These are phyloP conservation scores for Trichoderma aggressivum DNA, from an alignment of 2,329 filamentous ascomycete genomes.

Conservation along the genomic window DNA sequence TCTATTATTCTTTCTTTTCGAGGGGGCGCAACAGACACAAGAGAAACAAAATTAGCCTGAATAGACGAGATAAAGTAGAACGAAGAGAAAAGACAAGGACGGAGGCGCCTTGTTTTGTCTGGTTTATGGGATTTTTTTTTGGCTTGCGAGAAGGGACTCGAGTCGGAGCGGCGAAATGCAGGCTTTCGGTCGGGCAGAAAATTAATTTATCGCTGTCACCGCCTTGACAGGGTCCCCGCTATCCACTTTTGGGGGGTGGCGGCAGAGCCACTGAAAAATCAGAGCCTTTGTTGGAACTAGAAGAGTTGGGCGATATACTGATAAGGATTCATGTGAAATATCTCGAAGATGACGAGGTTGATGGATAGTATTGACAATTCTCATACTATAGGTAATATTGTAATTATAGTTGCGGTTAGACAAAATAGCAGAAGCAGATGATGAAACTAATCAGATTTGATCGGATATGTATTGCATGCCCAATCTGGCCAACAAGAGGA, in stretches of 20 bases:
- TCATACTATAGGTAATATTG: neutral
- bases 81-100: neutral
- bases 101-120: neutral
- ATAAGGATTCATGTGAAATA: neutral
- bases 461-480: neutral
- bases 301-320: neutral
- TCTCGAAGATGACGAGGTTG: neutral
- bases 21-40: neutral
- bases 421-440: neutral
- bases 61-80: neutral
- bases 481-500: neutral
- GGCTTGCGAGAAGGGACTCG: neutral
- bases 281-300: neutral
- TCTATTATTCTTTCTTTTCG: neutral
- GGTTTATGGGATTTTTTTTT: neutral
- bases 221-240: constrained; percentile 22
- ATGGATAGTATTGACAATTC: neutral
- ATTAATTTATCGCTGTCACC: constrained; percentile 29
- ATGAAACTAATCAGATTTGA: neutral
- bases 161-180: constrained; percentile 16
- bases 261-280: neutral
- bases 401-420: neutral
- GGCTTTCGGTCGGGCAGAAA: constrained; percentile 31
- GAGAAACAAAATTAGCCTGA: neutral
- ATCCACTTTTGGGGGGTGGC: constrained; percentile 15